Conservation (phyloP, 306 rosid genomes). For the Pterocarpus macrocarpus region DNA sequence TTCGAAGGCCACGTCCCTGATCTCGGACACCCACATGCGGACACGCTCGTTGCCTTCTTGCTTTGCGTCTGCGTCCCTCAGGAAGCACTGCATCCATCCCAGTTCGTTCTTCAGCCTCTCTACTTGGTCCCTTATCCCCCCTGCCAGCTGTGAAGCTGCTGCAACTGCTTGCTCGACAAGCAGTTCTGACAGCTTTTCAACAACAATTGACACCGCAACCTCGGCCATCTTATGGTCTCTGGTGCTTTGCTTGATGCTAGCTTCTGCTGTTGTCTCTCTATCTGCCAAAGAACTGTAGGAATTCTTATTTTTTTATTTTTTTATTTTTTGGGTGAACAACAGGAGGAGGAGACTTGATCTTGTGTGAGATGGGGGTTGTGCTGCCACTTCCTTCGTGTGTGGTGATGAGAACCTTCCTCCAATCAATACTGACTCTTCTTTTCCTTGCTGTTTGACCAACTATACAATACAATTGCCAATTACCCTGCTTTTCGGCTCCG, state of each 20-base stretch:
- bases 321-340: no score
- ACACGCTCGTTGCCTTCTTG: slow-evolving; percentile 51
- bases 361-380: no score
- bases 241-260: background rate
- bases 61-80: slow-evolving; percentile 57
- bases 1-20: slow-evolving; percentile 56
- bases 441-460: background rate
- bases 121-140: slow-evolving; percentile 39
- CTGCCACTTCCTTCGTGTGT: background rate
- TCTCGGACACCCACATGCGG: slow-evolving; percentile 53
- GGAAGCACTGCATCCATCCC: slow-evolving; percentile 58
- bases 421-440: background rate
- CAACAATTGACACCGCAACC: slow-evolving; percentile 53
- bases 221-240: slow-evolving; percentile 43
- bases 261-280: background rate
- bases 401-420: background rate
- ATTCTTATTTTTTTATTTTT: no score
- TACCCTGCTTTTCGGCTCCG: background rate
- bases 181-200: slow-evolving; percentile 44
- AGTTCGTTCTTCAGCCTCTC: slow-evolving; percentile 48
- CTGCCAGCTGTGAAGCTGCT: slow-evolving; percentile 36
- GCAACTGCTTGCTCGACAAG: slow-evolving; percentile 36
- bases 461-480: no score
- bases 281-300: no score
- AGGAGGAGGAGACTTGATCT: background rate